Evolutionary conservation across 2,329 filamentous ascomycete genomes (phyloP).

Genomic region (Colletotrichum spinosum): DNA sequence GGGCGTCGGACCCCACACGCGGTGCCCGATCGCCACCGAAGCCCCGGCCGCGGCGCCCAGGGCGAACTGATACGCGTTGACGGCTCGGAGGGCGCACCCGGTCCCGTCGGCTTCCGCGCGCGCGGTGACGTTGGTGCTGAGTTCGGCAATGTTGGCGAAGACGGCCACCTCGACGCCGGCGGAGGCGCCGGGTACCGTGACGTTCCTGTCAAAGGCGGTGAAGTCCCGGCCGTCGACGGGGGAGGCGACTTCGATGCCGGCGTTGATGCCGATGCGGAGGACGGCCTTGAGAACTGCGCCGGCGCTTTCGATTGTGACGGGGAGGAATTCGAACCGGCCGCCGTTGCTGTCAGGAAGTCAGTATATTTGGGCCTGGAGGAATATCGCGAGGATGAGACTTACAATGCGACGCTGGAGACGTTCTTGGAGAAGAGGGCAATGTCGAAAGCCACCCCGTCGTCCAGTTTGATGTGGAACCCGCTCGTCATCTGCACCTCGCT

Average conservation of each 20-base stretch:
- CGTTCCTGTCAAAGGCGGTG: constrained; percentile 27
- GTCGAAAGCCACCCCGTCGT: constrained; percentile 61
- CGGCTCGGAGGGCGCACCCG: constrained; percentile 57
- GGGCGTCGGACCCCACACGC: constrained; percentile 63
- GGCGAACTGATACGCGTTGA: constrained; percentile 63
- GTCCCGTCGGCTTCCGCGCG: constrained; percentile 46
- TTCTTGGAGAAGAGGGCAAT: constrained; percentile 63
- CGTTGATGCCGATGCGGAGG: constrained; percentile 59
- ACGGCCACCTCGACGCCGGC: constrained; percentile 61
- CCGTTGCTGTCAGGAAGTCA: constrained; percentile 53
- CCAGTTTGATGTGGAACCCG: constrained; percentile 66
- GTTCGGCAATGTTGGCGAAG: constrained; percentile 65
- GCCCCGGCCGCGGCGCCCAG: constrained; percentile 67
- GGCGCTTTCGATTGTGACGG: constrained; percentile 60
- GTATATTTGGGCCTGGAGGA: background rate
- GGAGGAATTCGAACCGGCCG: constrained; percentile 68
- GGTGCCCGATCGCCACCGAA: constrained; percentile 54
- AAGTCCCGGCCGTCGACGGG: constrained; percentile 34
- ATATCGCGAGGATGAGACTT: constrained; percentile 43
- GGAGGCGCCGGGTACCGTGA: constrained; percentile 45
- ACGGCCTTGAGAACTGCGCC: constrained; percentile 56
- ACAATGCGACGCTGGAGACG: constrained; percentile 62
- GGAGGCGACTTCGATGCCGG: constrained; percentile 52
- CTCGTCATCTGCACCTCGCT: constrained; percentile 61
- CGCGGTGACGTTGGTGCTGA: constrained; percentile 63